These are phyloP conservation scores for Endotrypanum monterogeii DNA, from an alignment of 208 protist genomes.

Conservation along the genomic window DNA sequence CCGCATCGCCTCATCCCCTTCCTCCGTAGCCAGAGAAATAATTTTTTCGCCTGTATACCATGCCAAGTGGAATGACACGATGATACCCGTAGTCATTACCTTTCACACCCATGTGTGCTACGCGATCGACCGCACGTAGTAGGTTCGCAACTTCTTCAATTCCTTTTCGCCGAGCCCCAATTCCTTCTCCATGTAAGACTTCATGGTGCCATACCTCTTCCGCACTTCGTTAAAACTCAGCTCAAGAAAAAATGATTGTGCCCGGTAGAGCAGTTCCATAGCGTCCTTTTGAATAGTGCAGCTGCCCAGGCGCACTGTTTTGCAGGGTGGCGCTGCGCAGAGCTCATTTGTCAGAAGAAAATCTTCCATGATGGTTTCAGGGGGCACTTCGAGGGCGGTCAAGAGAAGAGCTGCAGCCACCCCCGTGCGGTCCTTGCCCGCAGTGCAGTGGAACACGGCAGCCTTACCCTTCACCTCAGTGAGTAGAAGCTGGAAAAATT, in stretches of 20 bases:
- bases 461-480: conserved; percentile 26
- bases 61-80: neutral
- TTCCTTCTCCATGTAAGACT: conserved; percentile 38
- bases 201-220: conserved; percentile 26
- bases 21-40: too few species aligned
- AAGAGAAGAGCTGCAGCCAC: conserved; percentile 48
- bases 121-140: conserved; percentile 26
- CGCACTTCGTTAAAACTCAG: conserved; percentile 29
- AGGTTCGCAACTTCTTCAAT: conserved; percentile 23
- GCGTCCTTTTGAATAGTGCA: conserved; percentile 27
- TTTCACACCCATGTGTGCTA: neutral
- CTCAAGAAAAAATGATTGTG: conserved; percentile 35
- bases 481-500: conserved; percentile 37
- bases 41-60: too few species aligned
- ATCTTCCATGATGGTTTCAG: conserved; percentile 40
- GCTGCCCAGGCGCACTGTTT: conserved; percentile 8
- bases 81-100: neutral
- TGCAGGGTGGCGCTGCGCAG: conserved; percentile 18
- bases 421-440: conserved; percentile 57
- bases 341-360: conserved; percentile 36
- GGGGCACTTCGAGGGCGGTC: conserved; percentile 35
- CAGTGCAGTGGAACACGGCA: conserved; percentile 51
- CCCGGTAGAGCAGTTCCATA: conserved; percentile 34
- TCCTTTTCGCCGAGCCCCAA: conserved; percentile 30
- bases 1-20: too few species aligned